These are phyloP conservation scores for Conringia planisiliqua DNA, from an alignment of 345 rosid species.

Conservation along the genomic window DNA sequence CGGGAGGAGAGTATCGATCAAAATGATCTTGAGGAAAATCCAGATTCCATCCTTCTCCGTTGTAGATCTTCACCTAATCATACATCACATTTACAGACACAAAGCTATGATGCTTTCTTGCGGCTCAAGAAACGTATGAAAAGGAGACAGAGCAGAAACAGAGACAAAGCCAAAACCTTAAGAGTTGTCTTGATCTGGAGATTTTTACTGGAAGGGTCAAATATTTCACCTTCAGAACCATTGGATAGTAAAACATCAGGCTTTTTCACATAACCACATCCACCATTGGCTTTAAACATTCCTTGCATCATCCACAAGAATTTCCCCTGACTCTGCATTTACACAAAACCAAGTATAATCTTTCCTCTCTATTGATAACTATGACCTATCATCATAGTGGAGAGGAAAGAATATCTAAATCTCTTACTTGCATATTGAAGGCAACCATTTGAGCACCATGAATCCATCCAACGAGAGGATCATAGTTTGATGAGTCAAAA, in stretches of 20 bases:
- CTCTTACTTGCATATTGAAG: slow-evolving; percentile 88
- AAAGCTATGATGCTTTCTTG: slow-evolving; percentile 11
- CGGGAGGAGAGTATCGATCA: slow-evolving; percentile 81
- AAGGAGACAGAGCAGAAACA: not conserved
- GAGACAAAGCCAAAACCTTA: slow-evolving; percentile 39
- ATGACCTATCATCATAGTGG: not conserved
- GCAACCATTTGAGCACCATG: slow-evolving; percentile 99
- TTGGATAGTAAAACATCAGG: slow-evolving; percentile 54
- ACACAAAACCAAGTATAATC: not conserved
- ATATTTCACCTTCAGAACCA: slow-evolving; percentile 33
- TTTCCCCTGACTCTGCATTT: slow-evolving; percentile 57
- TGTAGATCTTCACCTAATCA: slow-evolving; percentile 45
- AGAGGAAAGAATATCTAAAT: not conserved
- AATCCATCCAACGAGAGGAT: slow-evolving; percentile 80
- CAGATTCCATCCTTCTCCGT: slow-evolving; percentile 81
- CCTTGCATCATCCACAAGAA: slow-evolving; percentile 84
- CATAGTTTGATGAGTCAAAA: slow-evolving; percentile 73
- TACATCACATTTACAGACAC: not conserved
- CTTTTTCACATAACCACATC: slow-evolving; percentile 83
- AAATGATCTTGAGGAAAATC: slow-evolving; percentile 70
- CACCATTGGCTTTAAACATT: slow-evolving; percentile 81
- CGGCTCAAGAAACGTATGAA: not conserved
- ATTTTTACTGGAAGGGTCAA: slow-evolving; percentile 46
- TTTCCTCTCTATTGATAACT: not conserved
- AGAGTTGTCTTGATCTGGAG: slow-evolving; percentile 43